These are phyloP conservation scores for Penicillium sp. DNA, from an alignment of 2,329 filamentous ascomycete species.

Conservation along the genomic window DNA sequence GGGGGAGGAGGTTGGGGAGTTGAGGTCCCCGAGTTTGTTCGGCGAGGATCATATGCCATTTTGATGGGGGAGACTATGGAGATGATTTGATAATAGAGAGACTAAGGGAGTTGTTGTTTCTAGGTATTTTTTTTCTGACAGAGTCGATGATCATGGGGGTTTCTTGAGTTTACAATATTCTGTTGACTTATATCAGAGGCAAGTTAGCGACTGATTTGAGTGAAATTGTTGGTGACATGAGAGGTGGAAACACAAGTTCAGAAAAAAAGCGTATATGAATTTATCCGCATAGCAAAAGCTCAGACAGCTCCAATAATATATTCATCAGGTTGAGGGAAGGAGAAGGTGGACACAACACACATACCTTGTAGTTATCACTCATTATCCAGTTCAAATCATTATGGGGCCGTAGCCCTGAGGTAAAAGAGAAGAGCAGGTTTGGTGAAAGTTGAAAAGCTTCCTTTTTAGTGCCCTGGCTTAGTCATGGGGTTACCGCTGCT, in stretches of 20 bases:
- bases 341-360: conserved; percentile 6
- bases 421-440: conserved; percentile 15
- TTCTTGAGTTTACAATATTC: conserved; percentile 35
- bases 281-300: conserved; percentile 59
- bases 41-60: conserved; percentile 54
- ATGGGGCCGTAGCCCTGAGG: conserved; percentile 35
- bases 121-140: conserved; percentile 4
- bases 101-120: conserved; percentile 8
- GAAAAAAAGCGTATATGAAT: conserved; percentile 54
- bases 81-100: conserved; percentile 9
- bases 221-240: neutral
- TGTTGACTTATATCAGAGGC: conserved; percentile 30
- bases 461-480: conserved; percentile 23
- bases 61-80: conserved; percentile 21
- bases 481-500: neutral
- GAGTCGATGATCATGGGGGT: conserved; percentile 33
- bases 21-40: conserved; percentile 47
- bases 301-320: conserved; percentile 76
- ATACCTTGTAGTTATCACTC: conserved; percentile 32
- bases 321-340: conserved; percentile 52
- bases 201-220: conserved; percentile 26
- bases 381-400: conserved; percentile 26
- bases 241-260: conserved; percentile 18
- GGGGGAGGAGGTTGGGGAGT: conserved; percentile 48
- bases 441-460: neutral